These are phyloP conservation scores for Ambrosia trifida DNA, from an alignment of 129 eudicot species.

Conservation along the genomic window DNA sequence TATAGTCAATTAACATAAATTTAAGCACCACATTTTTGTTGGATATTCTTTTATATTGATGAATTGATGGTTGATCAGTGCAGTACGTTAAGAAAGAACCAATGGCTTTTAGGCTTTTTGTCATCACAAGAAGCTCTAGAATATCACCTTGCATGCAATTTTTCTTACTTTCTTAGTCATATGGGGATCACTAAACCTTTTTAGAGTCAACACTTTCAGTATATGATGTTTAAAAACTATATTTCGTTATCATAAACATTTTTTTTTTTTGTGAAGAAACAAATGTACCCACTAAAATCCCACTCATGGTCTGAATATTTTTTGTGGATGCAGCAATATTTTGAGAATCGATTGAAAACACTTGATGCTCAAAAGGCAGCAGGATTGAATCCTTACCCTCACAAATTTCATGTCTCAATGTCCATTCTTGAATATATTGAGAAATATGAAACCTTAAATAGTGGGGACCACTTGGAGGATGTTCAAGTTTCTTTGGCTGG, in stretches of 20 bases:
- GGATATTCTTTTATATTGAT: too few relatives aligned
- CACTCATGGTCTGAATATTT: too few relatives aligned
- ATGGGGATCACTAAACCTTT: background rate
- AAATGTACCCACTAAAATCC: too few relatives aligned
- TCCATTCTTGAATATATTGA: conserved; percentile 57
- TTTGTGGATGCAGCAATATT: conserved; percentile 73
- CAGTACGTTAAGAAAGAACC: background rate
- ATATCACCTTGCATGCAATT: background rate
- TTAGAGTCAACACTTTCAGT: background rate
- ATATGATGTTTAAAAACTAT: background rate
- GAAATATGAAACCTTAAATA: conserved; percentile 53
- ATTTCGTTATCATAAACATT: background rate
- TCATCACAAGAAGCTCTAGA: background rate
- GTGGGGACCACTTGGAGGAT: conserved; percentile 75
- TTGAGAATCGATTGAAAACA: conserved; percentile 68
- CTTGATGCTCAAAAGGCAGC: conserved; percentile 71
- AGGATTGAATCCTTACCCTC: conserved; percentile 87
- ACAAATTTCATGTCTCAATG: conserved; percentile 64
- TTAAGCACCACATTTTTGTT: background rate
- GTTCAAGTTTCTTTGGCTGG: conserved; percentile 79
- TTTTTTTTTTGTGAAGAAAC: background rate
- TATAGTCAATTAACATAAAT: background rate
- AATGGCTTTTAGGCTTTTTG: background rate
- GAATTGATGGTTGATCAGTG: background rate
- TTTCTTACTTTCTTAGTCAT: too few relatives aligned